Evolutionary conservation across 768 basidiomycete genomes (phyloP).

Genomic region (Strobilomyces confusus): DNA sequence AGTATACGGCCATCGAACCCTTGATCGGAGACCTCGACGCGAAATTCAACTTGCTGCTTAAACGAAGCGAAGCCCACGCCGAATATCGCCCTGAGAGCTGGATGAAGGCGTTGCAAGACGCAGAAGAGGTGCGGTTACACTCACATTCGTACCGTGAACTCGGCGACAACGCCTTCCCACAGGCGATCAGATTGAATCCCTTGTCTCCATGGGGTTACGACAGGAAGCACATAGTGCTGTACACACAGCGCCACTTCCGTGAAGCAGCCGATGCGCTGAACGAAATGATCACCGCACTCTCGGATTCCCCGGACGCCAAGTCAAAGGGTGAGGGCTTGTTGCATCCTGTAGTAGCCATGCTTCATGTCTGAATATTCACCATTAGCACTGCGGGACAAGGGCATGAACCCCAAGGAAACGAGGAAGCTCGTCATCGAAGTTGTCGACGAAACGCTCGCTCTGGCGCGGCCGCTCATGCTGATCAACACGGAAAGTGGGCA

Average conservation of each 20-base stretch:
- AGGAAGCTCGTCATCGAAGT: background rate
- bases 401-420: conserved; percentile 1
- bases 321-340: conserved; percentile 1
- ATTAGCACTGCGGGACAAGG: conserved; percentile 8
- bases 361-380: background rate
- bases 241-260: background rate
- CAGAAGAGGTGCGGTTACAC: conserved; percentile 8
- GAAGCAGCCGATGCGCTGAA: conserved; percentile 16
- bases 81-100: background rate
- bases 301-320: background rate
- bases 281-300: background rate
- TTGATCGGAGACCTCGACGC: conserved; percentile 1
- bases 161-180: background rate
- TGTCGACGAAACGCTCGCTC: background rate
- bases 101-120: conserved; percentile 9
- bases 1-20: conserved; percentile 13
- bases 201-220: conserved; percentile 17
- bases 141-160: background rate
- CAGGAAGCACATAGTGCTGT: conserved; percentile 9
- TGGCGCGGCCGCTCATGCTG: conserved; percentile 8
- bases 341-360: too few relatives aligned
- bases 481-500: conserved; percentile 14
- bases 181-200: conserved; percentile 14
- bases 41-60: conserved; percentile 6
- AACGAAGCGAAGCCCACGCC: conserved; percentile 12